These are phyloP conservation scores for Syzygium malaccense DNA, from an alignment of 441 rosid genomes.

Conservation along the genomic window DNA sequence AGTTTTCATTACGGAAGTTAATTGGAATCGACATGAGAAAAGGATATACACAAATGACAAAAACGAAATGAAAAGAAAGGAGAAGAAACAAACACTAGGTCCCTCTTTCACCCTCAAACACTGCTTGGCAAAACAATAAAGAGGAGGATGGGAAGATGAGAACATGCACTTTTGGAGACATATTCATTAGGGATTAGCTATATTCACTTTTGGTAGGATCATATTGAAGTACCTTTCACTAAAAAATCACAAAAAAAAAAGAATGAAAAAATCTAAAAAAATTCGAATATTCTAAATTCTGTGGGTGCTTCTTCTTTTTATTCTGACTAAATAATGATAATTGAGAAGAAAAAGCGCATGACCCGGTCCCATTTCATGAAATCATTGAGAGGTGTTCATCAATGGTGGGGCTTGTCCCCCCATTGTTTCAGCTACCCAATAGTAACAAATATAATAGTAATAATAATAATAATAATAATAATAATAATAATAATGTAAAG, in stretches of 20 bases:
- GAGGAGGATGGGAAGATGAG: background rate
- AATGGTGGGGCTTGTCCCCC: background rate
- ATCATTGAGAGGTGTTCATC: background rate
- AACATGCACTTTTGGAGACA: background rate
- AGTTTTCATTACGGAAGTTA: background rate
- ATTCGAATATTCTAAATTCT: background rate
- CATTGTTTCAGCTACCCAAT: background rate
- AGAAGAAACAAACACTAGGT: background rate
- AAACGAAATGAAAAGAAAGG: background rate
- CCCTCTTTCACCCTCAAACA: background rate
- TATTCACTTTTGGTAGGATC: background rate
- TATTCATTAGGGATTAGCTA: background rate
- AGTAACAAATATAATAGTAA: background rate
- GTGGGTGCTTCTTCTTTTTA: background rate
- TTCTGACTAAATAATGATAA: background rate
- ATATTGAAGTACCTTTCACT: background rate
- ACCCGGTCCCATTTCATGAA: background rate
- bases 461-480: no score
- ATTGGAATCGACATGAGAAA: background rate
- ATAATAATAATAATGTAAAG: background rate
- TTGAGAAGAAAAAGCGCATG: background rate
- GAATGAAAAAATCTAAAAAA: background rate
- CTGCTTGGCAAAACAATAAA: background rate
- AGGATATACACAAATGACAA: fast-evolving
- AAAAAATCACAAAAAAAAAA: background rate